phyloP scores from a whole-genome alignment of 306 rosid species.

The Vachellia collinsii region DNA sequence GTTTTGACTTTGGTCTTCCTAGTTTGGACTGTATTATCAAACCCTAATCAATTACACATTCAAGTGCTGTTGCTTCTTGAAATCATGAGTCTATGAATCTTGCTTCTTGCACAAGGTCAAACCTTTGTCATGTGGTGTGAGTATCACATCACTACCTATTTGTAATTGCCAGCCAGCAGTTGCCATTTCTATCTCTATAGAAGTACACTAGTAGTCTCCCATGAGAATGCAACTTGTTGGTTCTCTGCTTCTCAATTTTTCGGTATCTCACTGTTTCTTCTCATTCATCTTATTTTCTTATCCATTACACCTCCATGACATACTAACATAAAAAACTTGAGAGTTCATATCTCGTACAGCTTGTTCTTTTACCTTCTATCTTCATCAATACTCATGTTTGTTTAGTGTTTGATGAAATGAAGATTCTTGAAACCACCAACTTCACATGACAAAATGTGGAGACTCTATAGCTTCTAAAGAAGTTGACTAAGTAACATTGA shows the following conservation, averaged over 20 bases:
- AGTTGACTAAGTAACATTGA: neutral
- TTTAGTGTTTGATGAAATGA: neutral
- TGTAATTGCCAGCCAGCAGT: neutral
- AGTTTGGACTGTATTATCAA: neutral
- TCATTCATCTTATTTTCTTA: neutral
- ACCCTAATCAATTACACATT: neutral
- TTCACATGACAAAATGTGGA: slow-evolving; percentile 4
- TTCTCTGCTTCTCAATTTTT: neutral
- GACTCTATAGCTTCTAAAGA: neutral
- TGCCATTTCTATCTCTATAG: neutral
- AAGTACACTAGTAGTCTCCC: neutral
- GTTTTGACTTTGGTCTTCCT: neutral
- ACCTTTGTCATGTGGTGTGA: neutral
- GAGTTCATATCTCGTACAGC: neutral
- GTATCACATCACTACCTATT: neutral
- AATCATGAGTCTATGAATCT: neutral
- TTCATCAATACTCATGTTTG: neutral
- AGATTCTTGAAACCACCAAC: neutral
- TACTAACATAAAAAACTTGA: neutral
- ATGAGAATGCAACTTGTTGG: neutral
- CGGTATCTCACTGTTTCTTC: neutral
- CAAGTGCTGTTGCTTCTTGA: neutral
- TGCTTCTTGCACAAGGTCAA: neutral
- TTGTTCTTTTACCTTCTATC: neutral
- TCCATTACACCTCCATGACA: neutral